Evolutionary conservation across 2,329 filamentous ascomycete species (phyloP), one percentile per base, ranked within the genome.

Genomic region (Paecilomyces formosus): DNA sequence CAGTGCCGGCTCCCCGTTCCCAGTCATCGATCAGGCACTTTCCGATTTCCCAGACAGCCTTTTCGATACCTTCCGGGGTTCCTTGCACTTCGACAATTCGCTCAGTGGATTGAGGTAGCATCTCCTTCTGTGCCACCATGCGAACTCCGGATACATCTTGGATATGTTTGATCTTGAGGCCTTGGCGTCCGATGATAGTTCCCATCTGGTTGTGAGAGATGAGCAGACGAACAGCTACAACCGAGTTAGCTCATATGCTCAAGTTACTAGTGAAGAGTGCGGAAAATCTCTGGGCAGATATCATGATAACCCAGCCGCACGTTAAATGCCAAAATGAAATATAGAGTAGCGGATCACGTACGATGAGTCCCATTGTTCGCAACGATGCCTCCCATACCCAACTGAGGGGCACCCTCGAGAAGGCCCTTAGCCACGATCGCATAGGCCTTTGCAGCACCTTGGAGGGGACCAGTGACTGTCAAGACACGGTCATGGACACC

Each of bases 181-280:
- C 94, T 75, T 95, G 90, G 65, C 92, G 87, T 69, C 94, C 94
- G 72, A 99, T 99, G 79, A 99, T 97, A 69, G 94, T 99, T 62
- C 94, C 94, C 94, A 99, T 99, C 79, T 99, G 94, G 76, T 97
- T 97, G 81, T 99, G 93, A 33, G 94, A 99, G 76, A 99, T 97
- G 73, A 99, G 88, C 31, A 99, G 87, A 72, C 96, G 96, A 75
- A 99, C 90, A 61, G 94, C 94, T 99, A 30, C 9, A 21, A 11
- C 55, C 21, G 22, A 33, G 33, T 56, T 15, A 51, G 21, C 12
- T 24, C n/a, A 18, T 8, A 21, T 21, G 26, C 9, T 28, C n/a
- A 54, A 12, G 53, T 18, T 11, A 45, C 8, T 45, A 18, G 9
- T 45, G 18, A 18, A 39, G 13, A 2, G 35, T 39, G 35, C 35